Conservation (phyloP, 225 moss, liverwort and hornwort species). For the Antitrichia curtipendula region DNA sequence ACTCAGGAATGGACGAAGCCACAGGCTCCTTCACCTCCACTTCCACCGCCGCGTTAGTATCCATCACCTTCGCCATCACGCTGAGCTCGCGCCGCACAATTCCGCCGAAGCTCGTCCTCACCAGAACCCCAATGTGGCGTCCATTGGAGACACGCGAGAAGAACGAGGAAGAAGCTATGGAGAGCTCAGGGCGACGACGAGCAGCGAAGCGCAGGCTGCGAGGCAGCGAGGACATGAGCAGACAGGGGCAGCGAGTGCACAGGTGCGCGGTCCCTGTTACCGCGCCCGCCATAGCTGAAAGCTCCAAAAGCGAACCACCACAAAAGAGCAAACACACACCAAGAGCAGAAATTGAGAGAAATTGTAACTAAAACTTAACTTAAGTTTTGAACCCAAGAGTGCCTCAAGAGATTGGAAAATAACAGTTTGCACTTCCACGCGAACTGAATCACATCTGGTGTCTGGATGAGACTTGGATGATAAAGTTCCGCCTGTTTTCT, state of each 20-base stretch:
- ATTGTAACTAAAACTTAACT: no score
- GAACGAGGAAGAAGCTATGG: not conserved
- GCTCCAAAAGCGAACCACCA: not conserved
- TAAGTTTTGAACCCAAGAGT: not conserved
- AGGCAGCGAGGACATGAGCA: conserved; percentile 29
- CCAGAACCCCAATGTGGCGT: not conserved
- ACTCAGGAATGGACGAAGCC: conserved; percentile 46
- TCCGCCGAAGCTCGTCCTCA: not conserved
- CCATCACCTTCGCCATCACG: conserved; percentile 42
- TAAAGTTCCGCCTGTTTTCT: not conserved
- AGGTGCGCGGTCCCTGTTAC: conserved; percentile 46
- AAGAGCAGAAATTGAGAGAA: not conserved
- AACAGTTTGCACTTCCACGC: not conserved
- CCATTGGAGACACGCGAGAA: not conserved
- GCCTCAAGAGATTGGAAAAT: not conserved
- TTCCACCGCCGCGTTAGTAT: conserved; percentile 30
- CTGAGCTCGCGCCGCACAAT: conserved; percentile 18
- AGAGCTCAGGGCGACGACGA: not conserved
- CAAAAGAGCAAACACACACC: not conserved
- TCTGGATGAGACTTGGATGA: conserved; percentile 10
- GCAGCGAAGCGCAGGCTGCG: conserved; percentile 7
- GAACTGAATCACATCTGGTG: not conserved
- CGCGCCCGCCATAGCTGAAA: conserved; percentile 39
- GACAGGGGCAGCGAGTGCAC: conserved; percentile 35
- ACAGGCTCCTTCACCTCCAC: not conserved